Evolutionary conservation across 2,329 filamentous ascomycete species (phyloP), one percentile per base, ranked within the genome.

Genomic region (Pestalotiopsis sp.): DNA sequence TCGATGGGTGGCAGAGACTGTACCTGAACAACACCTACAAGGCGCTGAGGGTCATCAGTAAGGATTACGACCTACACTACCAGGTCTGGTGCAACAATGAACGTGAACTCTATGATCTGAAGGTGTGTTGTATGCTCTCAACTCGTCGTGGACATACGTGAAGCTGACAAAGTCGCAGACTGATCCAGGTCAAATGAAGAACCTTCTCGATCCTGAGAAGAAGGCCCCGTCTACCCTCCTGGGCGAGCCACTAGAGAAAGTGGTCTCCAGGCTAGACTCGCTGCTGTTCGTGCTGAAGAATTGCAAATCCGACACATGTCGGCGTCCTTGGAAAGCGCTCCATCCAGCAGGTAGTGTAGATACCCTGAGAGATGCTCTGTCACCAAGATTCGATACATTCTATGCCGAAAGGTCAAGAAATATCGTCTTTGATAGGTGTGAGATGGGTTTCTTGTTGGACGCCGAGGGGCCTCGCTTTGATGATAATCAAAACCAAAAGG

Each of bases 71-170:
- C 70, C 73, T 89, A 3, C 85, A 85, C 67, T 77, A 77, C 17
- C 72, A 74, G 27, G 75, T 77, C 4, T 89, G 87, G 87, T 90
- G 88, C 74, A 88, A 79, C 12, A 86, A 87, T 68, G 87, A 88
- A 71, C 82, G 85, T 61, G 87, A 90, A 70, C 81, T 87, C 1
- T 89, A 88, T 72, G 83, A 89, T 70, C 71, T 88, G 12, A 82
- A 65, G 71, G 75, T 84, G 83, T 0, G 84, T 88, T 0, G 88
- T n/a, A n/a, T 4, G 12, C 64, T 64, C 41, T 39, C 1, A 38
- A 49, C 23, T 14, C n/a, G 3, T 14, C 20, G 39, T 14, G 41
- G 6, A n/a, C 11, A 39, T 39, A 45, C 12, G 12, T 20, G 57
- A 64, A 13, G 27, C 64, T 66, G 12, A 66, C 17, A 36, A 7